A percentile compares a stretch with the other conserved stretches of the same genome.
Conservation (phyloP, 1,139 yeast genomes). For the Debaryomyces fabryi region DNA sequence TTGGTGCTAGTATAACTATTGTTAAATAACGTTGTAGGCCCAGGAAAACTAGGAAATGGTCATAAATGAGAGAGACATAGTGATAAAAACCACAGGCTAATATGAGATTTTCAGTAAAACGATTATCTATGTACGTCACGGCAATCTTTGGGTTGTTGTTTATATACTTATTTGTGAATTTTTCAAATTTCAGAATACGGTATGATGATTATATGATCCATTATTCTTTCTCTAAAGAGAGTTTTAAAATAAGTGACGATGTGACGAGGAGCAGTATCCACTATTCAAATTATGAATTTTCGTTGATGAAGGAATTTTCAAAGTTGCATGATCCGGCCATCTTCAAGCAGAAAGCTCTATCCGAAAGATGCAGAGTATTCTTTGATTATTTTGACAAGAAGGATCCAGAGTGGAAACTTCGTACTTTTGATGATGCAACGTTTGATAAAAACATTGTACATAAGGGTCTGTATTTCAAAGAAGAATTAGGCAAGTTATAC, state of each 20-base stretch:
- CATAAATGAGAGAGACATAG: conserved; percentile 6
- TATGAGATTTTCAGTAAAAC: conserved; percentile 22
- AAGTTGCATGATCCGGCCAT: conserved; percentile 13
- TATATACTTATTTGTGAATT: conserved; percentile 8
- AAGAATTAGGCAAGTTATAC: conserved; percentile 11
- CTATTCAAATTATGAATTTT: conserved; percentile 32
- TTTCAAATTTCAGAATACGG: not conserved
- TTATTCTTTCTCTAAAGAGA: conserved; percentile 15
- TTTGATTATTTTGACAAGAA: conserved; percentile 25
- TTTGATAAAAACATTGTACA: conserved; percentile 36
- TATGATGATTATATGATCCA: conserved; percentile 6
- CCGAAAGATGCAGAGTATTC: conserved; percentile 26
- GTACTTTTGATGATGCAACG: conserved; percentile 16
- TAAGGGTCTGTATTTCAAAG: conserved; percentile 23
- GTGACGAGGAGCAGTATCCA: conserved; percentile 27
- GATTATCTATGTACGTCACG: conserved; percentile 10
- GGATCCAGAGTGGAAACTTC: conserved; percentile 32
- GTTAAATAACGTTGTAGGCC: not conserved
- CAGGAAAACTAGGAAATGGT: not conserved
- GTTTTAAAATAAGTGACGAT: conserved; percentile 20
- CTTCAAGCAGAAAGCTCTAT: conserved; percentile 13
- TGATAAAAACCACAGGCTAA: not conserved
- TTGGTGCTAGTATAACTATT: not conserved
- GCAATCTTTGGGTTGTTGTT: conserved; percentile 8
- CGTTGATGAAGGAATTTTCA: conserved; percentile 18